These are phyloP conservation scores for Canavalia ensiformis DNA, from an alignment of 306 rosid species.

Conservation along the genomic window DNA sequence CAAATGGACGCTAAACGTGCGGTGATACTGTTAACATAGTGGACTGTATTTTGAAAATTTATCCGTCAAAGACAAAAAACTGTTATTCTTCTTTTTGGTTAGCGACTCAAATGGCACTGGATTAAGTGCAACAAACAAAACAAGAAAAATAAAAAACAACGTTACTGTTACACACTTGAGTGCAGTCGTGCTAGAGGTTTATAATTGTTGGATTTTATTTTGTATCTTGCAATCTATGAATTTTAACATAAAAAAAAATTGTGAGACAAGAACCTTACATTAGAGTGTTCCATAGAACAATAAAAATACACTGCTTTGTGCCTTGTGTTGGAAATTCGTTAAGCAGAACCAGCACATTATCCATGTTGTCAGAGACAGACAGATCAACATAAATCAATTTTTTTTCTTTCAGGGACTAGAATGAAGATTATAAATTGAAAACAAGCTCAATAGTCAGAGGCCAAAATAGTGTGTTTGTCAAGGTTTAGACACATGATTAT, in stretches of 20 bases:
- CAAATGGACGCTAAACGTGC: neutral
- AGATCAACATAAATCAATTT: too few species aligned
- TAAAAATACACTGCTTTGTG: neutral
- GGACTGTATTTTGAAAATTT: neutral
- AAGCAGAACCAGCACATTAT: neutral
- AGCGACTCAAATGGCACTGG: neutral
- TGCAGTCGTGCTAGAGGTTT: neutral
- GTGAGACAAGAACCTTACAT: too few species aligned
- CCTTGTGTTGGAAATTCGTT: neutral
- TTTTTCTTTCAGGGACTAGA: too few species aligned
- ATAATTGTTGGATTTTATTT: neutral
- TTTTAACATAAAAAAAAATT: too few species aligned
- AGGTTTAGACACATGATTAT: too few species aligned
- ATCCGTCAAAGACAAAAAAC: neutral
- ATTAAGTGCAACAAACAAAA: constrained; percentile 1
- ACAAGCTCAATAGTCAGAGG: too few species aligned
- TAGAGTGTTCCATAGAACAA: too few species aligned
- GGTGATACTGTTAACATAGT: neutral
- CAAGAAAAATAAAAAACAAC: neutral
- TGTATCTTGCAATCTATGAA: neutral
- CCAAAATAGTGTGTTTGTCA: too few species aligned
- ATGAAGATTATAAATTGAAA: too few species aligned
- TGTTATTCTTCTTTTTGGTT: neutral
- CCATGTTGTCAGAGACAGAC: neutral
- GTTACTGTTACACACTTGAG: neutral